Conservation (phyloP, 306 rosid species). For the Mimosa bimucronata region DNA sequence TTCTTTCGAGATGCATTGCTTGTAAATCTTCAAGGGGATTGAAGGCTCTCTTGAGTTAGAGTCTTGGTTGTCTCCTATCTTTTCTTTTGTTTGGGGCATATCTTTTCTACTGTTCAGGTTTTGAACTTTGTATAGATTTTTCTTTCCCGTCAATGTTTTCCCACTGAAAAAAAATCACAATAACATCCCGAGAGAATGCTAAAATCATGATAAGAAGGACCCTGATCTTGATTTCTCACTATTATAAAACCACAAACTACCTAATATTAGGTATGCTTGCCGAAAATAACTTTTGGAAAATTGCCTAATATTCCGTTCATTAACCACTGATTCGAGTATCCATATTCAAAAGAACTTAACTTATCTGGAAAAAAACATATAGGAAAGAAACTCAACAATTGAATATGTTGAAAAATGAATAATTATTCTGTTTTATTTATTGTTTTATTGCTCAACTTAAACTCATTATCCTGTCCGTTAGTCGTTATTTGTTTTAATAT, state of each 20-base stretch:
- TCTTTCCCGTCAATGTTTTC: not conserved
- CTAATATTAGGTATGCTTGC: not conserved
- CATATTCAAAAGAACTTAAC: not conserved
- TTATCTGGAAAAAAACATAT: not conserved
- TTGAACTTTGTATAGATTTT: not conserved
- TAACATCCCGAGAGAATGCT: not conserved
- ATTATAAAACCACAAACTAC: constrained; percentile 2
- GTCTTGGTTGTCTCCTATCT: not conserved
- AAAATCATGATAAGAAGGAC: not conserved
- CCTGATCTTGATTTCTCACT: not conserved
- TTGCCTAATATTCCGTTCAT: not conserved
- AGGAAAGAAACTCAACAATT: not conserved
- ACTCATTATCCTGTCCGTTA: not conserved
- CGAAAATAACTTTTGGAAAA: not conserved
- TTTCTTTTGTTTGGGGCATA: not conserved
- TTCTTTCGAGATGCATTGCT: not conserved
- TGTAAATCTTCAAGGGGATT: not conserved
- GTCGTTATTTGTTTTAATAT: not conserved
- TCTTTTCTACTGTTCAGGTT: not conserved
- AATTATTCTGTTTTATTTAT: not conserved
- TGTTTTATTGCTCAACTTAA: not conserved
- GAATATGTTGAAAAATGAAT: not conserved
- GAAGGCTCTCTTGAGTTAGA: not conserved
- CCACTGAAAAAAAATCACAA: not conserved
- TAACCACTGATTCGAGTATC: not conserved